Evolutionary conservation across 2,329 filamentous ascomycete genomes (phyloP), one percentile per base, ranked within the genome.

Genomic region (Pseudogymnoascus sp.): DNA sequence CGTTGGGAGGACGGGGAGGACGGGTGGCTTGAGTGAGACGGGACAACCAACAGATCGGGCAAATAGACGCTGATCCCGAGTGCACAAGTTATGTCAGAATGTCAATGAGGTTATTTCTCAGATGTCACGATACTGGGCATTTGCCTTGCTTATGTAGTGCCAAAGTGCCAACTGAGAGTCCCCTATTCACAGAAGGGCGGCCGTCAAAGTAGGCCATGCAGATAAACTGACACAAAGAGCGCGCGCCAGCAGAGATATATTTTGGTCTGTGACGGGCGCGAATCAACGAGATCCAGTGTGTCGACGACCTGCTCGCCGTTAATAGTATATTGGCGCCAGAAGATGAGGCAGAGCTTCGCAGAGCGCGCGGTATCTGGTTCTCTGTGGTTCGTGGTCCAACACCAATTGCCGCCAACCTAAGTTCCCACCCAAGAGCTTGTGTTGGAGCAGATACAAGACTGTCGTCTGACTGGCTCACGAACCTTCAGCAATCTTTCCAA

Each of bases 201-300:
- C 44, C 44, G 44, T 53, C 44, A 53, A 53, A 53, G 44, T 53
- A 53, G 44, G 44, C 44, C 44, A 53, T 53, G 44, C 44, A 53
- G 44, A 53, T 53, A 53, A 31, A 53, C 44, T 50, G 44, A 50
- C 23, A 50, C 44, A 50, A 17, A 50, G 44, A 50, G 44, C 44
- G 44, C 44, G 44, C 44, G 44, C 44, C 44, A 50, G 44, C 44
- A 53, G 44, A 53, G 44, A 17, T 53, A 53, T 53, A 53, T 53
- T 53, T 53, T 53, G 21, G 44, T 53, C 44, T 53, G 44, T 11
- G 44, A 53, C 44, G 44, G 23, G 44, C 44, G 44, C 44, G 44
- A 53, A 53, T 53, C 44, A 53, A 53, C 44, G 44, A 53, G 44
- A 53, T 53, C 44, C 44, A 53, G 44, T 53, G 44, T 53, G 44